Evolutionary conservation across 768 basidiomycete genomes (phyloP), one percentile per base, ranked within the genome.

Genomic region (Boletus tylopilopsis): DNA sequence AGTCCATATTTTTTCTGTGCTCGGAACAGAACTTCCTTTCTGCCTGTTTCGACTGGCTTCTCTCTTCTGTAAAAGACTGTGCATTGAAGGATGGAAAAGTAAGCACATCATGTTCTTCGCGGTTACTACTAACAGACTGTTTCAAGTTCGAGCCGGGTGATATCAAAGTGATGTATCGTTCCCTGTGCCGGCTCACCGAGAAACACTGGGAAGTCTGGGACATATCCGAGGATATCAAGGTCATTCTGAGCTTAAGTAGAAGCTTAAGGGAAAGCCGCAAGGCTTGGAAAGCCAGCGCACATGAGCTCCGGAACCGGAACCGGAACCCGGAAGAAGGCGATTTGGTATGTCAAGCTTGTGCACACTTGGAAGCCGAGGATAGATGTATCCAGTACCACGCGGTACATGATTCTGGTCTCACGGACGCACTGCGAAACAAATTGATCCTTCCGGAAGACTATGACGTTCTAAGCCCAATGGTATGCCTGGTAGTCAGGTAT

Each of bases 11-110:
- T 27, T 27, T 7, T 11, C 27, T 27, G 8, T 27, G 27, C 27
- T 27, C 27, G 1, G 27, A 27, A 27, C 27, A 27, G 11, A 27
- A 27, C 8, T 27, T 27, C 27, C 8, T 2, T 27, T 27, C 27
- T 27, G 42, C 54, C 3, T 55, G 29, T 16, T 51, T 45, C 1
- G 30, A 50, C 11, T 54, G 53, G 49, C 3, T 50, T 4, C 1
- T 50, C 0, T 9, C 3, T 0, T 27, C 12, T 7, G 1, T 37
- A 7, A 6, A 12, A 36, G 4, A 36, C 5, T 3, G n/a, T n/a
- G n/a, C n/a, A n/a, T n/a, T n/a, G n/a, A 11, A 4, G 16, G 12
- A 19, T 0, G 18, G n/a, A 0, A 9, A 5, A 1, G 41, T 43
- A 7, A 42, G 15, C 2, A 19, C 1, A 0, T 29, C 10, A 29